These are phyloP conservation scores for Malus asiatica DNA, from an alignment of 306 rosid species.

Conservation along the genomic window DNA sequence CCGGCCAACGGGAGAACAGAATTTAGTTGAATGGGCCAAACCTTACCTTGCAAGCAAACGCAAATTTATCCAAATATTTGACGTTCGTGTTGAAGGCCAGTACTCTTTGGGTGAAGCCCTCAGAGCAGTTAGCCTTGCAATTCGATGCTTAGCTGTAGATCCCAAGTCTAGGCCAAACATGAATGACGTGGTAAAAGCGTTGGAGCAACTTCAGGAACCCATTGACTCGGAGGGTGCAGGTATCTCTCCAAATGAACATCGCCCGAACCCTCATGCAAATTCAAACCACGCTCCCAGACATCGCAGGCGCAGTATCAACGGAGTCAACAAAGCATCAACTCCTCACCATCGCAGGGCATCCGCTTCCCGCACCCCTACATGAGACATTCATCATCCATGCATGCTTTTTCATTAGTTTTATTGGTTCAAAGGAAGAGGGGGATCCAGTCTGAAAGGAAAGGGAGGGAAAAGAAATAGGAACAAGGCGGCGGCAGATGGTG, in stretches of 20 bases:
- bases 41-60: slow-evolving; percentile 83
- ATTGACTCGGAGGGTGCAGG: slow-evolving; percentile 16
- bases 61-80: slow-evolving; percentile 61
- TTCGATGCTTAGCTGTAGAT: slow-evolving; percentile 61
- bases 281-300: slow-evolving; percentile 28
- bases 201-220: slow-evolving; percentile 61
- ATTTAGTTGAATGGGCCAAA: slow-evolving; percentile 81
- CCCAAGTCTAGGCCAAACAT: slow-evolving; percentile 73
- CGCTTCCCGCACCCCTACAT: slow-evolving; percentile 28
- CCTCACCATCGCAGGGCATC: slow-evolving; percentile 25
- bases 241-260: slow-evolving; percentile 22
- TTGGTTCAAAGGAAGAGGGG: slow-evolving; percentile 1
- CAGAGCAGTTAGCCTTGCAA: slow-evolving; percentile 54
- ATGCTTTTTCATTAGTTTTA: background rate
- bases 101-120: slow-evolving; percentile 54
- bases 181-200: slow-evolving; percentile 58
- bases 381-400: background rate
- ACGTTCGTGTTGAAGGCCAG: slow-evolving; percentile 73
- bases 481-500: background rate
- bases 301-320: slow-evolving; percentile 21
- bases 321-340: slow-evolving; percentile 8
- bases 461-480: background rate
- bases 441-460: background rate
- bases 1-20: slow-evolving; percentile 75
- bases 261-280: slow-evolving; percentile 18